Base-by-base conservation (phyloP, 2,329 filamentous ascomycete species). In the Keithomyces neogunnii region DNA sequence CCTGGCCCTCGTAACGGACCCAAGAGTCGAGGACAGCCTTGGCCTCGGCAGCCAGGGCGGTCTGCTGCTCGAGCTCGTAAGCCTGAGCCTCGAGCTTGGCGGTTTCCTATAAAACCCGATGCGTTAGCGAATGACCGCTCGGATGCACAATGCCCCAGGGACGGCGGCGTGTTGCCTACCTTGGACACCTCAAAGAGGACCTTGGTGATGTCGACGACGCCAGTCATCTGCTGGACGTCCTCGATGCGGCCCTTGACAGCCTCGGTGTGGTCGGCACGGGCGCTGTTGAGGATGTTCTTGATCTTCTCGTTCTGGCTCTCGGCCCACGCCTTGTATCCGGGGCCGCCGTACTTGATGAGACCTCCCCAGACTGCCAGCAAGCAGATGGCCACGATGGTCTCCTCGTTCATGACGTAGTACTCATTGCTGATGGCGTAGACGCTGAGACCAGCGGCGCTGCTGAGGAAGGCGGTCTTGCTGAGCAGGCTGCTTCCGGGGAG, bases 341-440 rank as follows among this genome's bases (percentile, higher is more conserved):
- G 93, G 51, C 92, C 93, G 66, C 88, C 90, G 71, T 89, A 96
- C 75, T 95, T 93, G 77, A 89, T 92, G 64, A 96, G 81, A 57
- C 85, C 89, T 67, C 80, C 86, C 86, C 95, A 99, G 69, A 97
- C 88, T 69, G 86, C 89, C 68, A 97, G 78, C 65, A 99, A 80
- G 72, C 88, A 93, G 76, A 99, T 82, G 60, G 89, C 88, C 67
- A 95, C 88, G 69, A 99, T 88, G 58, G 91, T 88, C 80, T 99
- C 93, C 81, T 99, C 93, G 78, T 99, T 99, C 75, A 99, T 81
- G 70, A 99, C 90, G 76, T 96, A 97, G 80, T 97, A 90, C 83
- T 99, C 93, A 77, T 95, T 99, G 85, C 88, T 95, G 76, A 99
- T 90, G 67, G 90, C 93, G 69, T 93, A 95, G 72, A 95, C 82